Percentiles rank a stretch among this genome's conserved stretches.
These are phyloP conservation scores for Nannizziopsis barbatae DNA, from an alignment of 2,329 filamentous ascomycete species.

Conservation along the genomic window DNA sequence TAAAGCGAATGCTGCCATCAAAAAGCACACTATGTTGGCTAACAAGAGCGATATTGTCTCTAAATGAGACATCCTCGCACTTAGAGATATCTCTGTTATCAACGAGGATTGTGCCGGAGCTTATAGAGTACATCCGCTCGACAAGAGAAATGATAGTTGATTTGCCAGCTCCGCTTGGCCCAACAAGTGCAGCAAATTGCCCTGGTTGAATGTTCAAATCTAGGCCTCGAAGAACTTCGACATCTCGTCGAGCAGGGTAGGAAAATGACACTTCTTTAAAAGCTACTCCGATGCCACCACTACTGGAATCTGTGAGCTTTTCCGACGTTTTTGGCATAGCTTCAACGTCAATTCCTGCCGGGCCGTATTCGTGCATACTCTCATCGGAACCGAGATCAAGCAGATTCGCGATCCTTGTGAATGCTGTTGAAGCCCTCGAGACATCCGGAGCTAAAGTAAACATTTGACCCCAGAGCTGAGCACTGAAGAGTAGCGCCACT, in stretches of 20 bases:
- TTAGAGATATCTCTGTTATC: conserved; percentile 63
- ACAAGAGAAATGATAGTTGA: conserved; percentile 61
- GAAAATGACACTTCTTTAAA: conserved; percentile 54
- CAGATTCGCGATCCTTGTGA: conserved; percentile 44
- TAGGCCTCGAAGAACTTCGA: conserved; percentile 47
- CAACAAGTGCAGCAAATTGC: conserved; percentile 45
- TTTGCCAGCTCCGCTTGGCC: conserved; percentile 66
- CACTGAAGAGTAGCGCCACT: conserved; percentile 58
- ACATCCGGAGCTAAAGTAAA: conserved; percentile 66
- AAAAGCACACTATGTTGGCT: conserved; percentile 69
- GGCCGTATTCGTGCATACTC: conserved; percentile 16
- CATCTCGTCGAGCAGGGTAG: conserved; percentile 53
- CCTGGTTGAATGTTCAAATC: conserved; percentile 42
- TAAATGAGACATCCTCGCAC: conserved; percentile 55
- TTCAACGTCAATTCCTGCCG: conserved; percentile 13
- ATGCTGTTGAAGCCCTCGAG: conserved; percentile 53
- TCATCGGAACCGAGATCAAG: conserved; percentile 29
- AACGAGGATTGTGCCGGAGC: conserved; percentile 52
- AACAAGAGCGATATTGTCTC: conserved; percentile 61
- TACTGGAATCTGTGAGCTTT: conserved; percentile 13
- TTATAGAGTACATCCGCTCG: conserved; percentile 63
- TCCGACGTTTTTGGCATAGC: conserved; percentile 11
- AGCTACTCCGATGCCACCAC: conserved; percentile 35
- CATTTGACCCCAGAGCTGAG: conserved; percentile 62
- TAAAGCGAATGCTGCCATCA: conserved; percentile 60